Base-by-base conservation (phyloP, 1,139 yeast species). In the Blastobotrys aristatus region DNA sequence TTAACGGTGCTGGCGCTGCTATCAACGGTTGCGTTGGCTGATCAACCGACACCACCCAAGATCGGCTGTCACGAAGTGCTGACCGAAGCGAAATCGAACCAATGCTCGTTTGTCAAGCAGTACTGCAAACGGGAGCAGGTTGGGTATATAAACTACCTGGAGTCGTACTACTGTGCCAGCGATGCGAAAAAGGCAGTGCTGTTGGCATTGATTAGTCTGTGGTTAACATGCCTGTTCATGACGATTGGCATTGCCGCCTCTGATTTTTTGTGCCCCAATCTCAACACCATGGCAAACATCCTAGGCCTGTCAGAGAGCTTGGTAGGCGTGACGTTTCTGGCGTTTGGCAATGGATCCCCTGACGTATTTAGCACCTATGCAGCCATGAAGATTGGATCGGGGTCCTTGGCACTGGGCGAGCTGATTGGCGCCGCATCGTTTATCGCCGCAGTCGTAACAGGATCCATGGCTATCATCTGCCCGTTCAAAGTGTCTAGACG, bases 271-370 rank as follows among this genome's bases (percentile, higher is more conserved):
- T 82, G 90, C 50, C 92, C 95, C 0, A 87, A 85, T 57, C 66
- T 88, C 17, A 75, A 79, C 47, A 72, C 80, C 31, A 72, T 87
- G 20, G 78, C 95, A 8, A 71, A 73, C 27, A 64, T 73, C 41
- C 67, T 88, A 17, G 76, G 79, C 11, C 66, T 90, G 43, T 79
- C 92, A 11, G 94, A 88, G 53, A 80, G 86, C 49, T 69, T 90
- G 33, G 85, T 96, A 2, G 97, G 97, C 0, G 76, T 90, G 57
- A 90, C 97, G 0, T 70, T 90, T 40, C 70, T 92, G 49, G 96
- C 98, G 0, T 72, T 90, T 53, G 97, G 97, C 0, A 92, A 92
- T 64, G 92, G 96, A 8, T 76, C 95, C 0, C 96, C 97, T 0
- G 98, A 92, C 65, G 80, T 92, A 3, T 75, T 89, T 42, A 78